Percentiles rank a stretch among this genome's conserved stretches.
Conservation (phyloP, 495 filamentous ascomycete genomes). For the Annulohypoxylon moriforme region DNA sequence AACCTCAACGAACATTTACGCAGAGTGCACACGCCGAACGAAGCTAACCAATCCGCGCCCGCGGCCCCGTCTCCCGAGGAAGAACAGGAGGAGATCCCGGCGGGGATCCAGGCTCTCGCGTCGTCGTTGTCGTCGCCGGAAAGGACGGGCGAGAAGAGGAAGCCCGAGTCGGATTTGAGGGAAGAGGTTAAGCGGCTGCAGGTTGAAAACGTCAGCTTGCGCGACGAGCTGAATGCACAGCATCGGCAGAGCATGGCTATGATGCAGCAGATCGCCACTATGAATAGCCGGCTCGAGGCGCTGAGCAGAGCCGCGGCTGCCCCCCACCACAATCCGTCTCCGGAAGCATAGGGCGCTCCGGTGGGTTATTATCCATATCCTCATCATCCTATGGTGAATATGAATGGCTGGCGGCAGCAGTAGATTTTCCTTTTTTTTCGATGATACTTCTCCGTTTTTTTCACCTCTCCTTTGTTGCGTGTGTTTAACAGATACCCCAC, state of each 20-base stretch:
- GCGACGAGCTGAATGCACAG: conserved; percentile 29
- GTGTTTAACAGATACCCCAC: neutral
- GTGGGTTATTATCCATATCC: neutral
- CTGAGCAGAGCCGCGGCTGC: neutral
- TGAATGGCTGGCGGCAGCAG: neutral
- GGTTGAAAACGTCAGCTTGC: conserved; percentile 63
- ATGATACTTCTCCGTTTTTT: neutral
- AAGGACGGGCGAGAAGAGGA: conserved; percentile 53
- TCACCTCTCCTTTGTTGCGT: neutral
- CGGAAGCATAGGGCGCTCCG: neutral
- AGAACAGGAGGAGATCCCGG: conserved; percentile 27
- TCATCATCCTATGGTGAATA: neutral
- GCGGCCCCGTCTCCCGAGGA: conserved; percentile 46
- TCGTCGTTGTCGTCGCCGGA: neutral
- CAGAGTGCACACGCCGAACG: conserved; percentile 72
- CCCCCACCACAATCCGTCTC: neutral
- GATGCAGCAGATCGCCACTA: conserved; percentile 28
- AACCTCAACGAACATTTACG: conserved; percentile 90
- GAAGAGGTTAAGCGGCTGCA: conserved; percentile 55
- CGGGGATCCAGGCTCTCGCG: neutral
- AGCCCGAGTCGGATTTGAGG: conserved; percentile 68
- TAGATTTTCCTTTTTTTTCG: no score
- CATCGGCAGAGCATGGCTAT: conserved; percentile 29
- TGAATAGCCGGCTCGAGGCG: neutral
- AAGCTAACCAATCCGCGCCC: conserved; percentile 21